phyloP scores from a whole-genome alignment of 2,329 filamentous ascomycete species.

The Cordyceps tenuipes region DNA sequence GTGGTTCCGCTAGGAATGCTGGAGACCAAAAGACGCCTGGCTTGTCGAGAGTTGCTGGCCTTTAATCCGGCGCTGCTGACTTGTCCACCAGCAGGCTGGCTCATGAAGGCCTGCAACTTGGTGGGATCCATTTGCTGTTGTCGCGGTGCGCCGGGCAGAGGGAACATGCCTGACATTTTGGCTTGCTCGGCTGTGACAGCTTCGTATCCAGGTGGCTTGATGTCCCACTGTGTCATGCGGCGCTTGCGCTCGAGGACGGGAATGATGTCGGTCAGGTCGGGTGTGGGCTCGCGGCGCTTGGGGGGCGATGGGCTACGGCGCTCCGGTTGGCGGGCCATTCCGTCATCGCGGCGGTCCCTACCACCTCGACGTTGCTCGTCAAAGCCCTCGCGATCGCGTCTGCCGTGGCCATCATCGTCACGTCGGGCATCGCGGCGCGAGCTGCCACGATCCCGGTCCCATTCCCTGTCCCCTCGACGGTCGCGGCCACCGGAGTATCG shows the following conservation, averaged over 20 bases:
- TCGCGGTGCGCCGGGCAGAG: slow-evolving; percentile 86
- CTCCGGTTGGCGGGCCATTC: slow-evolving; percentile 37
- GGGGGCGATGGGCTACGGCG: slow-evolving; percentile 73
- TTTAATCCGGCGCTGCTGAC: slow-evolving; percentile 72
- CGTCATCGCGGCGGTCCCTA: slow-evolving; percentile 34
- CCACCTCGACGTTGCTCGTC: slow-evolving; percentile 42
- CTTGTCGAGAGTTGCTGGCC: slow-evolving; percentile 86
- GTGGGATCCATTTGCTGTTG: slow-evolving; percentile 93
- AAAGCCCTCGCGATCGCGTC: slow-evolving; percentile 48
- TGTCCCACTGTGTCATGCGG: slow-evolving; percentile 97
- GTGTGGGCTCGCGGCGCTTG: slow-evolving; percentile 91
- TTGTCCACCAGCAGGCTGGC: slow-evolving; percentile 63
- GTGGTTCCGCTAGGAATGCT: slow-evolving; percentile 68
- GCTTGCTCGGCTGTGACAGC: slow-evolving; percentile 97
- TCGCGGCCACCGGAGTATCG: slow-evolving; percentile 65
- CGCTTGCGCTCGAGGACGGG: slow-evolving; percentile 79
- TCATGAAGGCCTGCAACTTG: slow-evolving; percentile 92
- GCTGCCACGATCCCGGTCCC: slow-evolving; percentile 61
- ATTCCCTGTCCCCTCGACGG: slow-evolving; percentile 57
- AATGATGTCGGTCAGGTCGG: slow-evolving; percentile 82
- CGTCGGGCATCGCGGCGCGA: slow-evolving; percentile 54
- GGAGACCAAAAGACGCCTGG: slow-evolving; percentile 82
- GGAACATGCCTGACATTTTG: slow-evolving; percentile 98
- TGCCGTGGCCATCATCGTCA: slow-evolving; percentile 50
- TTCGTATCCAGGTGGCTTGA: slow-evolving; percentile 96